A percentile compares a stretch with the other conserved stretches of the same genome.
Evolutionary conservation across 805 yeast genomes (phyloP).

Genomic region (Kodamaea leandrae): DNA sequence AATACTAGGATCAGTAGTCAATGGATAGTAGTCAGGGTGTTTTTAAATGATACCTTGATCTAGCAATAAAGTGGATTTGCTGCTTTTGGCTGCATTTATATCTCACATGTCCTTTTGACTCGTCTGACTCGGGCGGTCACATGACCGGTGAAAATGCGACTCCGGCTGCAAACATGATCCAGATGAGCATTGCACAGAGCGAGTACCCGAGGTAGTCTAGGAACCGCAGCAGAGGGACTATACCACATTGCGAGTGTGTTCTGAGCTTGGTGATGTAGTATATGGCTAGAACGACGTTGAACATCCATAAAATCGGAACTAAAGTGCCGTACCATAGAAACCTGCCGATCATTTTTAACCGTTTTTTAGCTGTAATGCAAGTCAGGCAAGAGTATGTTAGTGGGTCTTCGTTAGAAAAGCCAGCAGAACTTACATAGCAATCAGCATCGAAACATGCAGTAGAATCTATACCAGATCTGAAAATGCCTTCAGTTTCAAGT

Average conservation of each 20-base stretch:
- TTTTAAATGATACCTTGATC: not conserved
- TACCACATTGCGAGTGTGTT: not conserved
- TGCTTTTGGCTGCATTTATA: constrained; percentile 1
- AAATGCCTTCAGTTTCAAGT: too few relatives aligned
- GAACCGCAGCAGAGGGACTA: not conserved
- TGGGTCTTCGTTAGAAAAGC: too few relatives aligned
- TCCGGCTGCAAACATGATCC: constrained; percentile 7
- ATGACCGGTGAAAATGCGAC: not conserved
- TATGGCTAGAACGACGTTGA: too few relatives aligned
- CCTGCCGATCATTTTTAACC: too few relatives aligned
- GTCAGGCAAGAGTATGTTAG: too few relatives aligned
- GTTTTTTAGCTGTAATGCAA: too few relatives aligned
- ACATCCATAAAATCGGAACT: too few relatives aligned
- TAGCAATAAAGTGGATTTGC: too few relatives aligned
- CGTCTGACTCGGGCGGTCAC: constrained; percentile 7
- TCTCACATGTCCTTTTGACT: constrained; percentile 2
- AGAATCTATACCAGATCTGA: too few relatives aligned
- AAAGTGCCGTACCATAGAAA: too few relatives aligned
- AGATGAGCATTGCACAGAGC: constrained; percentile 1
- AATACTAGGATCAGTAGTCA: not conserved
- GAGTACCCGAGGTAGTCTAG: constrained; percentile 3
- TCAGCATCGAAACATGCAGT: too few relatives aligned
- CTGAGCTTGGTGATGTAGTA: not conserved
- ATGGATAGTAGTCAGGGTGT: not conserved
- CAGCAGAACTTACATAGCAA: too few relatives aligned